A percentile compares a stretch with the other conserved stretches of the same genome.
phyloP scores from a whole-genome alignment of 2,329 filamentous ascomycete genomes.

The Eurotiales sp. region DNA sequence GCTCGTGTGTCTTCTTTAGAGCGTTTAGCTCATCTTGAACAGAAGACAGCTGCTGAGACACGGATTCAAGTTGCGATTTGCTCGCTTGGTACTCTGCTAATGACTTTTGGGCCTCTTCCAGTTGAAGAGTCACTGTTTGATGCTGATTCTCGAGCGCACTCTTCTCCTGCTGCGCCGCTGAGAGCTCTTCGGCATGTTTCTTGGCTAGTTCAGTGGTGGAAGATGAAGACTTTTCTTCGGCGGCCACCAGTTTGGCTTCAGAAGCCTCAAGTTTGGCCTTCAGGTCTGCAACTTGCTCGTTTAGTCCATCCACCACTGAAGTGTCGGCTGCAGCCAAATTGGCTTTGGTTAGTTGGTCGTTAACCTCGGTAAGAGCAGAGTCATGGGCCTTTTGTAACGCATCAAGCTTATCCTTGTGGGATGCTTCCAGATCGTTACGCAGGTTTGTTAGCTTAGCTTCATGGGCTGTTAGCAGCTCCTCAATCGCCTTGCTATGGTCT shows the following conservation, averaged over 20 bases:
- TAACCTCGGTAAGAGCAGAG: conserved; percentile 27
- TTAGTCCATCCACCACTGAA: conserved; percentile 34
- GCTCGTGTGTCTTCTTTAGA: conserved; percentile 28
- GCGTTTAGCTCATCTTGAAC: conserved; percentile 31
- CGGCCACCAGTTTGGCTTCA: conserved; percentile 44
- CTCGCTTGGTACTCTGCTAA: conserved; percentile 73
- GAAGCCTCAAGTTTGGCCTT: conserved; percentile 63
- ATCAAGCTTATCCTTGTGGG: conserved; percentile 33
- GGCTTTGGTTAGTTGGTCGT: conserved; percentile 33
- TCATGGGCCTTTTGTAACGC: conserved; percentile 36
- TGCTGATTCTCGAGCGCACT: conserved; percentile 43
- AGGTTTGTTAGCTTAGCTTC: conserved; percentile 38
- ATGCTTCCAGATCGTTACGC: conserved; percentile 32
- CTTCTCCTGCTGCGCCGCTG: conserved; percentile 40
- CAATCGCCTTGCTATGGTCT: conserved; percentile 37
- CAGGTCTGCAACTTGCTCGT: conserved; percentile 47
- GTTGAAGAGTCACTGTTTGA: conserved; percentile 43
- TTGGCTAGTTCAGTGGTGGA: conserved; percentile 42
- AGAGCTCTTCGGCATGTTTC: conserved; percentile 44
- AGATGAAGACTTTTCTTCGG: conserved; percentile 33
- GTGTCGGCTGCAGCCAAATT: conserved; percentile 35
- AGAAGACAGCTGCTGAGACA: conserved; percentile 51
- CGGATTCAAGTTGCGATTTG: conserved; percentile 63
- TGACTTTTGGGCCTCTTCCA: conserved; percentile 81
- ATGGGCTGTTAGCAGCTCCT: conserved; percentile 37